A percentile compares a stretch with the other conserved stretches of the same genome.
phyloP scores from a whole-genome alignment of 2,329 filamentous ascomycete genomes.

The Raffaelea deltoideospora region DNA sequence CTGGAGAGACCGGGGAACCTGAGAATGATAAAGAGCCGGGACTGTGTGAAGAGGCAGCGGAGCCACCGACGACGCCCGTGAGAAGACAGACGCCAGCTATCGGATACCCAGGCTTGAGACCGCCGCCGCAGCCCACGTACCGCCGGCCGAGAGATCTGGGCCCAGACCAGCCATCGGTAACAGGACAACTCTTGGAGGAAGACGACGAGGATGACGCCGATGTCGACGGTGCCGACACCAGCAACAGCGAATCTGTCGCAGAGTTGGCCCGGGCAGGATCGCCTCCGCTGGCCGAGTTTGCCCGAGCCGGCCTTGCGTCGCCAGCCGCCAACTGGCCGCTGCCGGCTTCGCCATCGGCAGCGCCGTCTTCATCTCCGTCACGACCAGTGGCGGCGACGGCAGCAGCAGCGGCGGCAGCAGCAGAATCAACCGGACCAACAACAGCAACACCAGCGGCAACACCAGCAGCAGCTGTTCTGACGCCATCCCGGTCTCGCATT shows the following conservation, averaged over 20 bases:
- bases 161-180: background rate
- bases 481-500: too few species aligned
- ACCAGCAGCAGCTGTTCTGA: too few species aligned
- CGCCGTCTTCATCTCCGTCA: background rate
- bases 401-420: background rate
- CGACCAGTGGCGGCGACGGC: background rate
- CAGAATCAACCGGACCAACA: background rate
- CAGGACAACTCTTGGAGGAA: background rate
- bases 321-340: conserved; percentile 9
- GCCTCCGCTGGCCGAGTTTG: background rate
- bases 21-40: too few species aligned
- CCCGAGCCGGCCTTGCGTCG: conserved; percentile 4
- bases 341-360: background rate
- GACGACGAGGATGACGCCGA: background rate
- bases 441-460: background rate
- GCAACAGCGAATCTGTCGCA: too few species aligned
- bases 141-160: too few species aligned
- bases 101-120: too few species aligned
- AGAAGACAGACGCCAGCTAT: too few species aligned
- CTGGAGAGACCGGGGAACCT: too few species aligned
- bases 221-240: background rate
- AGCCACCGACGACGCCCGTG: too few species aligned
- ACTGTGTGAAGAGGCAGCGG: too few species aligned
- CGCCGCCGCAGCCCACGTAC: too few species aligned
- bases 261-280: background rate